These are phyloP conservation scores for Tremellales sp. DNA, from an alignment of 1,284 basidiomycete genomes.

Conservation along the genomic window DNA sequence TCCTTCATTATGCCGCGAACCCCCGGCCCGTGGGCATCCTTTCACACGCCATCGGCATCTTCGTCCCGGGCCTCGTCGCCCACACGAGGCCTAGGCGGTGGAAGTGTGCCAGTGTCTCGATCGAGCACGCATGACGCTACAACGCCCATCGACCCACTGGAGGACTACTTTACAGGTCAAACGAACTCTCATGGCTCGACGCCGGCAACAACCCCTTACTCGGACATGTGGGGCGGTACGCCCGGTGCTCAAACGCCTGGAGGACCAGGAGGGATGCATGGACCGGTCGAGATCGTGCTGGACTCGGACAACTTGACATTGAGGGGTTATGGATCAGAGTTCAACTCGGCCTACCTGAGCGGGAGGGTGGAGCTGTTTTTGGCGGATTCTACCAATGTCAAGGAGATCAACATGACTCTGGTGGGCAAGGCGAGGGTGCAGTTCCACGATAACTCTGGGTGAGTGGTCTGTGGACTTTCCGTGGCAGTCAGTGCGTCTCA, in stretches of 20 bases:
- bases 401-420: constrained; percentile 78
- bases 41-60: constrained; percentile 4
- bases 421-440: constrained; percentile 75
- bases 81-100: constrained; percentile 9
- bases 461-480: constrained; percentile 49
- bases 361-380: constrained; percentile 76
- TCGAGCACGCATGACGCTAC: constrained; percentile 11
- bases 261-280: constrained; percentile 15
- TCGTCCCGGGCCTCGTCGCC: constrained; percentile 27
- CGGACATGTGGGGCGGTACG: constrained; percentile 7
- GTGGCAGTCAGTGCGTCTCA: neutral
- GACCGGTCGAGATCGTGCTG: constrained; percentile 66
- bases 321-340: constrained; percentile 74
- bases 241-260: constrained; percentile 25
- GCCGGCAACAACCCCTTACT: constrained; percentile 2
- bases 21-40: neutral
- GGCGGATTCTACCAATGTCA: constrained; percentile 73
- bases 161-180: constrained; percentile 23
- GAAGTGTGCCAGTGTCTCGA: constrained; percentile 9
- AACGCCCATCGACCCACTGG: constrained; percentile 14
- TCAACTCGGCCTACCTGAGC: constrained; percentile 62
- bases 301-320: constrained; percentile 66
- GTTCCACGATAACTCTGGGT: constrained; percentile 62
- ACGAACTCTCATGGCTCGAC: too few relatives aligned
- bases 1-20: neutral